Evolutionary conservation across 306 rosid species (phyloP), one percentile per base, ranked within the genome.

Genomic region (Abrus pulchellus): DNA sequence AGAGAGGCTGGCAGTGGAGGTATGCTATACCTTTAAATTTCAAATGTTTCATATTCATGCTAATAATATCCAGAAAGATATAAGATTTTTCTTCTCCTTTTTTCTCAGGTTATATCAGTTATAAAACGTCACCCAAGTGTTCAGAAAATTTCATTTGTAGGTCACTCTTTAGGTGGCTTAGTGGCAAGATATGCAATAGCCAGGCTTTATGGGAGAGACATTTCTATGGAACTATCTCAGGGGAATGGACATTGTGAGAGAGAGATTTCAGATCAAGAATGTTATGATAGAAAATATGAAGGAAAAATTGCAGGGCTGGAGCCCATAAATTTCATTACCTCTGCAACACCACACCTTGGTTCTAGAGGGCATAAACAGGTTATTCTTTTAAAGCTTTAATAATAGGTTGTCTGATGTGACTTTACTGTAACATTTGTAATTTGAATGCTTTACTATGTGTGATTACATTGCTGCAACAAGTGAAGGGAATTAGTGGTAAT

Each of bases 281-380:
- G 72, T 60, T 65, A 59, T 28, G 75, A 72, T n/a, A 59, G 68
- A 56, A 80, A 66, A 66, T 77, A 74, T n/a, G 71, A 90, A 78
- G 77, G 88, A 70, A 91, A 84, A 89, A 88, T 93, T 84, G 97
- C 97, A 74, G 97, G 97, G 56, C 71, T 94, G 64, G 93, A 89
- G 83, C 95, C 99, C 1, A 52, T 93, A 64, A 94, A 93, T 83
- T 94, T 93, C 82, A 90, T 94, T 70, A 88, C 94, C 44, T 84
- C 70, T 6, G 99, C 97, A 10, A 91, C 99, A 3, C 99, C 99
- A 28, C 97, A 94, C 83, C 95, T 94, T 9, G 99, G 99, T 82
- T 81, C 97, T 64, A 83, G 97, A 84, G 97, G 95, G 44, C 97
- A 94, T 83, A 90, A 85, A 40, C 97, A 94, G 91, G 99, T 91